Evolutionary conservation across 176 grass and related monocot genomes (phyloP), one percentile per base, ranked within the genome.

Genomic region (Zoysia japonica): DNA sequence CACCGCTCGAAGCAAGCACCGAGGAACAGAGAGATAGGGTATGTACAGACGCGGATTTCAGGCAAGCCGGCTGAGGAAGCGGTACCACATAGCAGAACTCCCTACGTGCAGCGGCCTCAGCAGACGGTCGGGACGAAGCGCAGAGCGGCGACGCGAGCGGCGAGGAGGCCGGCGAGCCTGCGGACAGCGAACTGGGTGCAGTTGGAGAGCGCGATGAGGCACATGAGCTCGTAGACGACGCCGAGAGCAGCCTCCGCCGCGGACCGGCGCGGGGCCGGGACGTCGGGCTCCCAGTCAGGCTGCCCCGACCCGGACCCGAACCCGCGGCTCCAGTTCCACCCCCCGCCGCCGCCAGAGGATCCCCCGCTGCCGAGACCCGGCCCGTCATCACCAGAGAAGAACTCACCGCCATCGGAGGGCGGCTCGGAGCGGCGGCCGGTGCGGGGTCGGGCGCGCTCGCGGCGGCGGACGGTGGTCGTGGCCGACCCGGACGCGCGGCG

Each of bases 181-280:
- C 85, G 78, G 48, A 84, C 17, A 46, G 89, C 89, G 44, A 91
- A 91, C 61, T 81, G 85, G 81, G 89, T 87, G 89, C 89, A 91
- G 72, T 81, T 91, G 46, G 89, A 91, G 66, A 91, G 72, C 20
- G 89, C 77, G 72, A 91, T 73, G 37, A 86, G 85, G 61, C 89
- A 91, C 85, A 91, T 84, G 66, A 91, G 81, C 77, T 87, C 77
- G 77, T 91, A 91, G 13, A 87, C 60, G 54, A 89, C 37, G 74
- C 69, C 73, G 4, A 89, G 17, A 1, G 79, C 83, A 1, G 74
- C 73, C 48, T 82, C 78, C 68, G 74, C 63, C 11, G 88, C 79
- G 2, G 83, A 85, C 49, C 50, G 54, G 45, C 72, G 53, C 13
- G 68, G 78, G 14, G 83, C 66, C 7, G 87, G 82, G 1, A 81